phyloP scores from a whole-genome alignment of 257 asterid species.

The Ehretia macrophylla region DNA sequence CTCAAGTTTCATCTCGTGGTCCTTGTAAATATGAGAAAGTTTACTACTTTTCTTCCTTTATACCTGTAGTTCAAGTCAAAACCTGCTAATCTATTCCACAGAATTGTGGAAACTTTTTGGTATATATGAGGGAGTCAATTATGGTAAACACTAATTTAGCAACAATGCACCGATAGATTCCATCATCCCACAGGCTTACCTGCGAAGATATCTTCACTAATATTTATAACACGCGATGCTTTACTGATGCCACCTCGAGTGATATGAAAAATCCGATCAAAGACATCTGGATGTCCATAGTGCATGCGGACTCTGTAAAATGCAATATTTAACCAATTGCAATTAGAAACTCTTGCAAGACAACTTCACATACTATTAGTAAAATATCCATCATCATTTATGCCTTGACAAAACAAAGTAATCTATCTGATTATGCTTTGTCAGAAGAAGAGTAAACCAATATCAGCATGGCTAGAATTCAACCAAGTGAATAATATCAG shows the following conservation, averaged over 20 bases:
- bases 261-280: constrained; percentile 87
- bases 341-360: neutral
- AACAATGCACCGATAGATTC: too few species aligned
- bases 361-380: neutral
- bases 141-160: too few species aligned
- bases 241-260: constrained; percentile 99
- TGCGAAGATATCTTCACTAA: constrained; percentile 95
- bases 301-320: constrained; percentile 92
- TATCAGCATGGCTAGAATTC: neutral
- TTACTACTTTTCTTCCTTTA: neutral
- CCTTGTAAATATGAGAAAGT: neutral
- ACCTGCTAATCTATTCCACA: too few species aligned
- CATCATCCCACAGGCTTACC: constrained; percentile 32
- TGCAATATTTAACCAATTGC: constrained; percentile 15
- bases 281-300: constrained; percentile 98
- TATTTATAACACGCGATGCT: constrained; percentile 94
- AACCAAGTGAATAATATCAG: neutral
- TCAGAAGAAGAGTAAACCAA: neutral
- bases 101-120: too few species aligned
- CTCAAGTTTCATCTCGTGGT: neutral
- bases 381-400: neutral
- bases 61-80: neutral
- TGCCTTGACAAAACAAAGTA: neutral
- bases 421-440: neutral
- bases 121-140: too few species aligned